Evolutionary conservation across 1,284 basidiomycete species (phyloP).

Genomic region (Papiliotrema nemorosa): DNA sequence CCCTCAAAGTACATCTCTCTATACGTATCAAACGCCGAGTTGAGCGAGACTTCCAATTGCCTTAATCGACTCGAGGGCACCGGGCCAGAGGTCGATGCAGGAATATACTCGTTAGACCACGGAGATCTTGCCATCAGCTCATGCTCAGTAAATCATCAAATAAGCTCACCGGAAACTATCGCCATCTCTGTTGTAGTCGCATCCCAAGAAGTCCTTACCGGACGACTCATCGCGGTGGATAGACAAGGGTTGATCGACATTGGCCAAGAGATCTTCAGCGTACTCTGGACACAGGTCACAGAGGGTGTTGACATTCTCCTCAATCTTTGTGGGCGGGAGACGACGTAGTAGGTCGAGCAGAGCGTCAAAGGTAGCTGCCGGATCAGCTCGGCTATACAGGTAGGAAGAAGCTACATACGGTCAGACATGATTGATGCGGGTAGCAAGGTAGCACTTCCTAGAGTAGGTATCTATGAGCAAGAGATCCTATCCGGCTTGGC

Average conservation of each 20-base stretch:
- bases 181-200: conserved; percentile 97
- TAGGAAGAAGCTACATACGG: no score
- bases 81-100: conserved; percentile 78
- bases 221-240: conserved; percentile 67
- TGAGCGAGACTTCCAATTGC: conserved; percentile 87
- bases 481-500: no score
- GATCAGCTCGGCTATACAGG: no score
- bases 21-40: conserved; percentile 96
- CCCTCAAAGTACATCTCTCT: conserved; percentile 98
- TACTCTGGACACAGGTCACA: conserved; percentile 85
- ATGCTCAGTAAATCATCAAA: neutral
- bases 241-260: conserved; percentile 91
- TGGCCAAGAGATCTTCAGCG: conserved; percentile 90
- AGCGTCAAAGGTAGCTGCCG: conserved; percentile 57
- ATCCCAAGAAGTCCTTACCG: conserved; percentile 86
- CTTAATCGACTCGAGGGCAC: conserved; percentile 77
- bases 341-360: conserved; percentile 95
- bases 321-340: conserved; percentile 85
- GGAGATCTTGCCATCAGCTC: conserved; percentile 66
- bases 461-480: no score
- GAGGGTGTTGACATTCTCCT: conserved; percentile 80
- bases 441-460: no score
- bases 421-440: no score
- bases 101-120: conserved; percentile 92
- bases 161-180: conserved; percentile 77